Evolutionary conservation across 139 green algal species (phyloP), one percentile per base, ranked within the genome.

Genomic region (Nannochloris sp.): DNA sequence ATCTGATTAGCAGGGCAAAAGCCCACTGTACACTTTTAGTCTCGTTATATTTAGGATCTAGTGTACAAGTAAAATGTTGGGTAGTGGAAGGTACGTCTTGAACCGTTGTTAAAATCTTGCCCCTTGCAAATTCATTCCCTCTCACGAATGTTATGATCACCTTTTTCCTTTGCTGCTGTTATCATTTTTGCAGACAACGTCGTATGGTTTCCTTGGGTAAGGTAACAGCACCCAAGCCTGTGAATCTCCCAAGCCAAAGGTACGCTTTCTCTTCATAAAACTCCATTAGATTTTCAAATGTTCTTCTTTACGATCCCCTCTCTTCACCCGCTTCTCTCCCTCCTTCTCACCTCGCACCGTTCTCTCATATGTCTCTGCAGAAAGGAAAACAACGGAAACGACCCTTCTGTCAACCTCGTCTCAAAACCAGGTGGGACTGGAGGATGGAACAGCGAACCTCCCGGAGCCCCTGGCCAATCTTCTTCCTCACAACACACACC

Each of bases 181-280:
- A 19, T 51, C 42, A 19, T 51, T 19, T 4, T 6, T n/a, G 64
- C 64, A 76, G 71, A 48, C 45, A 62, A 30, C 65, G 72, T 8
- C 74, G 75, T 54, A 81, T 83, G 73, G 68, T 83, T 6, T 81
- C 72, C 48, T 53, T 83, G 38, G 77, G 77, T 33, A 78, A 76
- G 45, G 73, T 83, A 24, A 47, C 74, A 32, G 77, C 64, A 19
- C 77, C 77, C 29, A 83, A 83, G 46, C 77, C 77, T 8, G 51
- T 83, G 38, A 81, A 83, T 53, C 39, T 83, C 46, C 77, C 77
- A 23, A 76, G 63, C 60, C 73, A 81, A 31, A 76, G 71, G 70
- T 75, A 46, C 58, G 61, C 33, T 15, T 12, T 0, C 4, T 2
- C 8, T 13, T 25, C 32, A 12, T 27, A 19, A 14, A 46, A 12